Conservation (phyloP, 441 rosid genomes). For the Euphorbia celastroides region DNA sequence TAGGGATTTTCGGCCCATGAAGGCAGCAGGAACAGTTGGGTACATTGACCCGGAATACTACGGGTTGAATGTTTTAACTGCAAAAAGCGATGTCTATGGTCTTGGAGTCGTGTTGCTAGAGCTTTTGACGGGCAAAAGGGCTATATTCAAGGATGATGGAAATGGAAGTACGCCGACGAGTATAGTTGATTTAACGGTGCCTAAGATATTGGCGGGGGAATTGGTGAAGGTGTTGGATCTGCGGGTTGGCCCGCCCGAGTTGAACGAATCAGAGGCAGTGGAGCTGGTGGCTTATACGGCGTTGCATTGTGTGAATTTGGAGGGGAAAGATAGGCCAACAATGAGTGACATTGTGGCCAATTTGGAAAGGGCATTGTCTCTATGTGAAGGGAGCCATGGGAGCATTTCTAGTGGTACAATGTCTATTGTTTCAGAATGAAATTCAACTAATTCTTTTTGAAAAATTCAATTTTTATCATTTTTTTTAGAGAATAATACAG, state of each 20-base stretch:
- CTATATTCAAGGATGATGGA: slow-evolving; percentile 46
- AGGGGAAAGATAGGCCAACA: slow-evolving; percentile 76
- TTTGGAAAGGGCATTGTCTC: slow-evolving; percentile 66
- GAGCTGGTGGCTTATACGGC: slow-evolving; percentile 83
- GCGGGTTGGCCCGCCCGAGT: slow-evolving; percentile 50
- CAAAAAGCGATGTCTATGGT: slow-evolving; percentile 88
- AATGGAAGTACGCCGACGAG: slow-evolving; percentile 45
- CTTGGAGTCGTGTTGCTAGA: slow-evolving; percentile 80
- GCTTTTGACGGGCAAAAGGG: slow-evolving; percentile 75
- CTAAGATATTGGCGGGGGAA: slow-evolving; percentile 39
- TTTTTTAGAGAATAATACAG: slow-evolving; percentile 9
- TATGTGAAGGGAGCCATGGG: slow-evolving; percentile 61
- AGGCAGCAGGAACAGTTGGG: slow-evolving; percentile 88
- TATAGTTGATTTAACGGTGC: slow-evolving; percentile 68
- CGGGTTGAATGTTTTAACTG: slow-evolving; percentile 57
- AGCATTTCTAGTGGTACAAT: slow-evolving; percentile 64
- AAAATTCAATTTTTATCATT: background rate
- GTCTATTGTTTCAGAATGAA: slow-evolving; percentile 59
- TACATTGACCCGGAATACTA: slow-evolving; percentile 94
- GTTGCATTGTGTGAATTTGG: slow-evolving; percentile 67
- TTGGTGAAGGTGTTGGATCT: slow-evolving; percentile 46
- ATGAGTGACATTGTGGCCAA: slow-evolving; percentile 64
- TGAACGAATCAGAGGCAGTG: slow-evolving; percentile 63
- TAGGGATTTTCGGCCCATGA: slow-evolving; percentile 38
- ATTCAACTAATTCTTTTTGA: background rate